Base-by-base conservation (phyloP, 2,329 filamentous ascomycete genomes). In the Teratosphaeria gauchensis region DNA sequence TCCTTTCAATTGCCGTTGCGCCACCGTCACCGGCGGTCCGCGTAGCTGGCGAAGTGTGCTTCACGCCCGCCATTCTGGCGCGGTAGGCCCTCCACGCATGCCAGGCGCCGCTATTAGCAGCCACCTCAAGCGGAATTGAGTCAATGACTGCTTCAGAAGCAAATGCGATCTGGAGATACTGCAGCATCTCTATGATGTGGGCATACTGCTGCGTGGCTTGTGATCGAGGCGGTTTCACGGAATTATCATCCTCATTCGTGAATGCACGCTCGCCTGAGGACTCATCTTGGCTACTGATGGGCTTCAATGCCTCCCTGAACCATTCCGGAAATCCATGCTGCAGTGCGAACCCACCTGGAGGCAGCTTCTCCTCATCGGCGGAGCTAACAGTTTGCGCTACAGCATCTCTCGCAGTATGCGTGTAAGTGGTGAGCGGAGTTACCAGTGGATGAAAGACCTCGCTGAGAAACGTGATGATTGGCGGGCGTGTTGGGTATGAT, bases 361-460 rank as follows among this genome's bases (percentile, higher is more conserved):
- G 89, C 56, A 96, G 77, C 14, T 89, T 80, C 70, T 95, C 89
- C 35, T 90, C 86, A 66, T 96, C 90, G 1, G 85, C 87, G 8
- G 90, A 89, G 71, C 89, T 92, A 62, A 92, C 87, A 0, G 89
- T 90, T 54, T 89, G 89, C 58, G 83, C 82, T 61, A 85, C 86
- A 61, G 88, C 84, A 38, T 88, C 84, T 59, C 88, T 86, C 62
- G 89, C 91, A 51, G 90, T 88, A 77, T 95, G 95, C 70, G 90
- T 94, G 75, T 96, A 95, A 3, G 90, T 96, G n/a, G 91, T 96
- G 62, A 95, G 80, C 42, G 94, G 92, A 7, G 92, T 91, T 65
- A 97, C 86, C 51, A 99, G 80, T 19, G 92, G 92, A 72, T 99
- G 92, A 73, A 97, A 99, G 65, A 97, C 87, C 71, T 97, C 92